phyloP scores from a whole-genome alignment of 768 basidiomycete genomes.

The Mycena leptocephala region DNA sequence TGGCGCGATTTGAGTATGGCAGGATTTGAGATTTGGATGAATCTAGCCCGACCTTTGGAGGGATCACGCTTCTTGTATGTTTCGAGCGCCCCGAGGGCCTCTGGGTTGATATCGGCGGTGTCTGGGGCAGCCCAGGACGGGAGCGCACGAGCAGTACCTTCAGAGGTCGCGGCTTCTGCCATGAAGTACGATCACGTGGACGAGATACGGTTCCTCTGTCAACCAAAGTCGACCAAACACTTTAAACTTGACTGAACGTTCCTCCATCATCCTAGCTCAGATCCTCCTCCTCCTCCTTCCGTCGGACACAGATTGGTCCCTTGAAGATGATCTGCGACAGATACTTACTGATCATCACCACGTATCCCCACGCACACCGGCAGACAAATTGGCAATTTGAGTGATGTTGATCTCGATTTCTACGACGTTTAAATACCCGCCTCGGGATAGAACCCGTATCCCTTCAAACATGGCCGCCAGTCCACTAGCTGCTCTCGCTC shows the following conservation, averaged over 20 bases:
- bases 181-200: constrained; percentile 17
- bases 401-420: background rate
- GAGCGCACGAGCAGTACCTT: constrained; percentile 48
- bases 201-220: background rate
- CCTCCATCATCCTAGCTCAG: too few species aligned
- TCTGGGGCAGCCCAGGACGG: constrained; percentile 52
- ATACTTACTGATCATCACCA: background rate
- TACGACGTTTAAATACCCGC: background rate
- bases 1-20: constrained; percentile 49
- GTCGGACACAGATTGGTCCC: too few species aligned
- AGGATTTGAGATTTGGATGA: background rate
- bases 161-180: constrained; percentile 44
- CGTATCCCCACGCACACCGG: background rate
- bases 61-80: constrained; percentile 91
- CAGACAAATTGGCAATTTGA: background rate
- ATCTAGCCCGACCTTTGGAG: constrained; percentile 72
- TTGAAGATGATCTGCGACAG: too few species aligned
- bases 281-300: too few species aligned
- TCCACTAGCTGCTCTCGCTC: constrained; percentile 34
- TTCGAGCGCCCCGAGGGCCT: constrained; percentile 83
- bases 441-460: background rate
- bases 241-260: too few species aligned
- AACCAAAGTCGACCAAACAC: background rate
- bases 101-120: constrained; percentile 52
- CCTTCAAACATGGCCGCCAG: constrained; percentile 20